These are phyloP conservation scores for Eucalyptus curtisii DNA, from an alignment of 345 rosid species.

Conservation along the genomic window DNA sequence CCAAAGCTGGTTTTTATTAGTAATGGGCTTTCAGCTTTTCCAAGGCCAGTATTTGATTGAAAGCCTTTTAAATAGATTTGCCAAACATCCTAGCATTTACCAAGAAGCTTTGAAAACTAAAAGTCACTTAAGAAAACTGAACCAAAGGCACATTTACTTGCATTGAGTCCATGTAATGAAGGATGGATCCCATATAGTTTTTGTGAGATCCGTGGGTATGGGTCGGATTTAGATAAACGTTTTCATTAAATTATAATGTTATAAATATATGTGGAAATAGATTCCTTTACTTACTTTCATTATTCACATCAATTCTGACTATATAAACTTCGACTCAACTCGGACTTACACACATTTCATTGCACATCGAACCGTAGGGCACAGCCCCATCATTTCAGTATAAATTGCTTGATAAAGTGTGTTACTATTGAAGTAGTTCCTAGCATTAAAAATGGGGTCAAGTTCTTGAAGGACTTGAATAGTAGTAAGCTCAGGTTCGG, in stretches of 20 bases:
- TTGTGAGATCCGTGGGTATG: too few species aligned
- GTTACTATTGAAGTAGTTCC: not conserved
- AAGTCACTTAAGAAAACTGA: too few species aligned
- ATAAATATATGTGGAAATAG: not conserved
- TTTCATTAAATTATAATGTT: not conserved
- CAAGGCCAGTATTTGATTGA: too few species aligned
- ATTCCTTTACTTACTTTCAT: not conserved
- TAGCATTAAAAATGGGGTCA: not conserved
- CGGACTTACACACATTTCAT: not conserved
- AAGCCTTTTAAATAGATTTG: too few species aligned
- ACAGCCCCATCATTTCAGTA: not conserved
- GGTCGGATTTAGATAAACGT: not conserved
- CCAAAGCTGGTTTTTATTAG: too few species aligned
- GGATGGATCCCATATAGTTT: not conserved
- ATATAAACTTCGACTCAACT: not conserved
- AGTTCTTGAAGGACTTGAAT: not conserved
- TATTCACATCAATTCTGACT: not conserved
- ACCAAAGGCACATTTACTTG: not conserved
- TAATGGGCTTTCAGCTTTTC: too few species aligned
- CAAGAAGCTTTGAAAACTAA: too few species aligned
- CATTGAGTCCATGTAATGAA: not conserved
- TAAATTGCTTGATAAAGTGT: not conserved
- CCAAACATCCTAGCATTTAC: too few species aligned
- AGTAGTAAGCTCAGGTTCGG: not conserved
- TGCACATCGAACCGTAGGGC: not conserved